Evolutionary conservation across 2,329 filamentous ascomycete genomes (phyloP), one percentile per base, ranked within the genome.

Genomic region (Beauveria scarabaeidicola): DNA sequence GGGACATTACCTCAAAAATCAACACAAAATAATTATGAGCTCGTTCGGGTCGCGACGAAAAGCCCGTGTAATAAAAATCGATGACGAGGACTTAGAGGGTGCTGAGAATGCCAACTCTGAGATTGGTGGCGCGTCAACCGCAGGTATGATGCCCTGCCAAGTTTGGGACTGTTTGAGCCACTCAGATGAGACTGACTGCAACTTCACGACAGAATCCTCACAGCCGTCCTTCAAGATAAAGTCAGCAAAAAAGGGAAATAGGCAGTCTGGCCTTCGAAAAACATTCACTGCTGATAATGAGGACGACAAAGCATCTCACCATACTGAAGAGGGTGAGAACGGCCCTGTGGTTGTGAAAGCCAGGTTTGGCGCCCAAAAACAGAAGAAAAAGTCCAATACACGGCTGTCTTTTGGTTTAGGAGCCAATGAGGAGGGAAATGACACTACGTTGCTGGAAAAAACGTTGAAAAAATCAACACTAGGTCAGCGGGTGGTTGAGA

Each of bases 321-420:
- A 74, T 60, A 72, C 72, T 10, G 74, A 77, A 1, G 75, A 78
- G 1, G 77, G 78, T 1, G 74, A 76, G 9, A 74, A 75, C 9
- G 75, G 75, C 0, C 77, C 81, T 0, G 73, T 77, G 1, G 80
- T 82, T 1, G 70, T 81, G 7, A 77, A 80, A 1, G 81, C 83
- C 1, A 69, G 72, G 11, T 74, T 77, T 0, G 74, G 74, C 13
- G 82, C 81, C 1, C 66, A 74, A 8, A 82, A 78, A 59, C 82
- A 86, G 61, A 93, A 91, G 71, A 90, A 90, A 68, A 87, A 88
- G 4, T 48, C 63, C 1, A 65, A 75, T 3, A 80, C 90, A 3
- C 84, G 88, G 7, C 78, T 95, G 23, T 95, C 91, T 0, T 95
- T 96, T 70, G 90, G 87, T 0, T 79, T 80, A 61, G 77, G 77